Base-by-base conservation (phyloP, 1,284 basidiomycete species). In the Termitomyces sp. region DNA sequence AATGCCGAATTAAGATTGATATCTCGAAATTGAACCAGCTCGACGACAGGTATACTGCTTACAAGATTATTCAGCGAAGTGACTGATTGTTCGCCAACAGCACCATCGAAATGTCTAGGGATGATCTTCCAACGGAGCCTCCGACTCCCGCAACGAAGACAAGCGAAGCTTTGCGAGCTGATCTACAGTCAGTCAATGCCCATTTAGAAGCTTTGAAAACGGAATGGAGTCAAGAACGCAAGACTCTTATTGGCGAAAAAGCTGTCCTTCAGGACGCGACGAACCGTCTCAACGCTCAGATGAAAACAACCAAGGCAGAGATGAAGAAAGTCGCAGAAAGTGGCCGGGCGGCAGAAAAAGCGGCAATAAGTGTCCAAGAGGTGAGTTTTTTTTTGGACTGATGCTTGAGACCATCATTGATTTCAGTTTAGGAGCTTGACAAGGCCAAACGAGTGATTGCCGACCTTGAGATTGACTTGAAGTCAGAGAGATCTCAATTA, bases 241-340 rank as follows among this genome's bases (percentile, higher is more conserved):
- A 69, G 34, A 71, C 75, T 51, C 71, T 89, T 7, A 63, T 85
- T 26, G 84, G 79, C 43, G 86, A 91, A 64, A 88, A 86, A 50
- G 83, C 78, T 7, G 76, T 78, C 28, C 75, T 91, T 24, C 82
- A 86, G 62, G 82, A 88, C 58, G 77, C 83, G 3, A 75, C 87
- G 0, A 79, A 78, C 53, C 79, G 80, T 9, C 72, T 91, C 59
- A 83, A 85, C 59, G 66, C 65, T 5, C 76, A 89, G 60, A 70
- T 86, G 9, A 79, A 74, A 28, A 74, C 69, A 40, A 79, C 76
- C 3, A 80, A 83, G 64, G 76, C 77, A 46, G 80, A 88, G 57
- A 71, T 69, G 5, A 74, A 72, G 62, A 78, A 74, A 52, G 77
- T 72, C 26, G 69, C 72, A 26, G 79, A 85, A 56, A 73, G 66